These are phyloP conservation scores for Macrolepiota dolichaula DNA, from an alignment of 768 basidiomycete species.

Conservation along the genomic window DNA sequence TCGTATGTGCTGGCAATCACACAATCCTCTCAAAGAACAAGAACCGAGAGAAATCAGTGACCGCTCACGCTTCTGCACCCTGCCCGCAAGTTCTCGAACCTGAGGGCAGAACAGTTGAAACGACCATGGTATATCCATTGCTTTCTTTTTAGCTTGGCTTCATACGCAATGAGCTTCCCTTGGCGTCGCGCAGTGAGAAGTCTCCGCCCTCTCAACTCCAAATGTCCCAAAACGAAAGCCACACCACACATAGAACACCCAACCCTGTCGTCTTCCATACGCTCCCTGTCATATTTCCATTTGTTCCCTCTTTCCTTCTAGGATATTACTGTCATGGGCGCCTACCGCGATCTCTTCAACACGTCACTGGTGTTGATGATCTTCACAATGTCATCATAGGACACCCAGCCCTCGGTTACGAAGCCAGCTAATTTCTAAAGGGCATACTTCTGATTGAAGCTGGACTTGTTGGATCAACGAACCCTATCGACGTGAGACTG, in stretches of 20 bases:
- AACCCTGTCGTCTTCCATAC: not conserved
- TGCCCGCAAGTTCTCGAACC: not conserved
- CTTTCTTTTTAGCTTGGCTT: not conserved
- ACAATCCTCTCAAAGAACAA: not conserved
- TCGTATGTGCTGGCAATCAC: no score
- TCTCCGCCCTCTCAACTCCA: not conserved
- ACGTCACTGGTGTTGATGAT: not conserved
- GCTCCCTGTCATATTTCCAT: not conserved
- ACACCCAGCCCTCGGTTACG: slow-evolving; percentile 1
- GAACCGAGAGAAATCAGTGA: not conserved
- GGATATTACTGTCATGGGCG: not conserved
- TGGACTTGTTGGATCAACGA: not conserved
- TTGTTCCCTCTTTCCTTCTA: not conserved
- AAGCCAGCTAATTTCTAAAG: not conserved
- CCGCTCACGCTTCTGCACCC: not conserved
- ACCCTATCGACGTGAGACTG: not conserved
- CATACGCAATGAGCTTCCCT: not conserved
- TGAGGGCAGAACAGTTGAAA: not conserved
- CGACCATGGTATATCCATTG: not conserved
- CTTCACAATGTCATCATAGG: slow-evolving; percentile 7
- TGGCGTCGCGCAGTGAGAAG: not conserved
- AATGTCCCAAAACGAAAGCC: not conserved
- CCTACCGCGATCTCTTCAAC: not conserved
- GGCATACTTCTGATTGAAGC: not conserved
- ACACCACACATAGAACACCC: not conserved